Conservation (phyloP, 164 flowering plant genomes). For the Vitis cinerea region DNA sequence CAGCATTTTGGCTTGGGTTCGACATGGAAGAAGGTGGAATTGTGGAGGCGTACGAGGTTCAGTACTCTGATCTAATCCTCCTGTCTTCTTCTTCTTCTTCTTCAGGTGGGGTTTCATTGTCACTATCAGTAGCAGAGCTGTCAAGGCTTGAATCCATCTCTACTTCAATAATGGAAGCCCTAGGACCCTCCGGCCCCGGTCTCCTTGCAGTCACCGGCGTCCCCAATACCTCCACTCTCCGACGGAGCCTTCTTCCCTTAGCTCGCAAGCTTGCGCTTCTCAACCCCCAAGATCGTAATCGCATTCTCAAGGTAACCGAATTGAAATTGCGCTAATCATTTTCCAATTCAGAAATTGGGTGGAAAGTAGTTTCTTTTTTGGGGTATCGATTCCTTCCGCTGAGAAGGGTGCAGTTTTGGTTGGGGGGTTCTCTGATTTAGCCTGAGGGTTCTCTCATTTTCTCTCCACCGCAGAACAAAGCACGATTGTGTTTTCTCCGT, state of each 20-base stretch:
- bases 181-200: conserved; percentile 87
- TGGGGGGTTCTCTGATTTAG: no score
- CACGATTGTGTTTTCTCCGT: no score
- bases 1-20: no score
- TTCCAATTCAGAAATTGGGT: background rate
- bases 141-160: conserved; percentile 41
- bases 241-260: conserved; percentile 57
- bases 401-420: no score
- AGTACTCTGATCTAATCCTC: conserved; percentile 52
- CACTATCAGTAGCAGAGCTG: conserved; percentile 23
- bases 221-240: conserved; percentile 50
- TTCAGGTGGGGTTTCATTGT: conserved; percentile 4
- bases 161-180: conserved; percentile 49
- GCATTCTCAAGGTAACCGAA: conserved; percentile 60
- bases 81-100: conserved; percentile 31
- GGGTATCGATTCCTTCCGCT: background rate
- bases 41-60: conserved; percentile 45
- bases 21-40: conserved; percentile 25
- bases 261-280: conserved; percentile 79
- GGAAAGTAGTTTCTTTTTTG: background rate
- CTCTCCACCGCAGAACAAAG: no score
- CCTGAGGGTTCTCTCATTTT: no score
- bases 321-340: background rate
- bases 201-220: conserved; percentile 60
- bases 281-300: conserved; percentile 42